Evolutionary conservation across 139 green algal species (phyloP).

Genomic region (Chlamydomonas applanata): DNA sequence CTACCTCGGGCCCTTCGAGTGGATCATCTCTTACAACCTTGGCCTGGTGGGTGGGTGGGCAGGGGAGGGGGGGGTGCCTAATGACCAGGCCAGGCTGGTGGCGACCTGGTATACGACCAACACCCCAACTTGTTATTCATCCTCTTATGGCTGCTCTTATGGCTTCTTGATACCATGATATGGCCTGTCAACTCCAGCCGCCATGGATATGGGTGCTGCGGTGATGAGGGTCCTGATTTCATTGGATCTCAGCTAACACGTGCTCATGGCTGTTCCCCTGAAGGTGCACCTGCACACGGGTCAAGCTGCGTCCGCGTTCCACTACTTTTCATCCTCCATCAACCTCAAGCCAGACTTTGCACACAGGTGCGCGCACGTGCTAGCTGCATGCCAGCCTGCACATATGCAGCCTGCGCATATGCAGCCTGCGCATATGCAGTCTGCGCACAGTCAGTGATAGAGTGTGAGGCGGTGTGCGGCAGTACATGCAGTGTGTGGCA

Average conservation of each 20-base stretch:
- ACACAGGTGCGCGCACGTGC: constrained; percentile 32
- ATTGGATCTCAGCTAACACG: background rate
- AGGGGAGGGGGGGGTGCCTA: background rate
- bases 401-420: background rate
- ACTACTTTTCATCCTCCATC: constrained; percentile 74
- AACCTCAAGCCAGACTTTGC: constrained; percentile 79
- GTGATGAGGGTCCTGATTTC: too few relatives aligned
- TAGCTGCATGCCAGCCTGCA: background rate
- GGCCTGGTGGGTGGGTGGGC: constrained; percentile 53
- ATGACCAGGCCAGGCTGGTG: too few relatives aligned
- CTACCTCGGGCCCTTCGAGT: constrained; percentile 83
- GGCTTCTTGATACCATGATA: too few relatives aligned
- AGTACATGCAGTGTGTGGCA: too few relatives aligned
- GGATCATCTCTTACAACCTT: constrained; percentile 83
- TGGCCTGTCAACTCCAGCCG: too few relatives aligned
- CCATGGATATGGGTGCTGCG: background rate
- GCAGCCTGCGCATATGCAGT: background rate
- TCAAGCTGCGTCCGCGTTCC: constrained; percentile 66
- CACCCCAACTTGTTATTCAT: too few relatives aligned
- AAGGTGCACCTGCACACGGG: constrained; percentile 43
- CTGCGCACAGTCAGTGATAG: too few relatives aligned
- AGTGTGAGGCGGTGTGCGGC: too few relatives aligned
- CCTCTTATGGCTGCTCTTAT: too few relatives aligned
- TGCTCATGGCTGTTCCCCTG: background rate
- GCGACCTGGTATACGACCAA: too few relatives aligned